Base-by-base conservation (phyloP, 352 stramenopile genomes). In the Phytophthora palmivora region DNA sequence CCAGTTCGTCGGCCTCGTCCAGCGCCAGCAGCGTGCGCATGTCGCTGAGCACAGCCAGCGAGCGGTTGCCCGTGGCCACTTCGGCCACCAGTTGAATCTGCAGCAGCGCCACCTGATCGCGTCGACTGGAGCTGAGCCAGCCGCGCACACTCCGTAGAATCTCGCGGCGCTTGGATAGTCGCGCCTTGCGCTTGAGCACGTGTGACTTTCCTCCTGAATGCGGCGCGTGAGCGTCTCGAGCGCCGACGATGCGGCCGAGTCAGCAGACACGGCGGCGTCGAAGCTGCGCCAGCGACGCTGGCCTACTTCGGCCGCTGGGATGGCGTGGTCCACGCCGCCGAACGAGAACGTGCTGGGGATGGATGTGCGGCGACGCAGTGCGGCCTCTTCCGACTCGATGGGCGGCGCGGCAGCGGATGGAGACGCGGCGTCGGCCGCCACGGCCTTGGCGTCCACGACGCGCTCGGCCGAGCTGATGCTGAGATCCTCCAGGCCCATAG, bases 1-100 rank as follows among this genome's bases (percentile, higher is more conserved):
- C 38, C 8, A 67, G 38, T 0, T 76, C 58, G 12, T 74, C 52
- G 11, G 78, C 61, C 44, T 73, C 63, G 44, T 76, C 63, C 6
- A 76, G 60, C 58, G 78, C 60, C 50, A 87, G 67, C 15, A 92
- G 55, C 48, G 83, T 90, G 1, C 73, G 79, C 39, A 77, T 77
- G 50, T 77, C 68, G 38, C 63, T 60, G 9, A 77, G 74, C 68
- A 88, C 67, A 26, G 80, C 74, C n/a, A 92, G 62, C 45, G 81
- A 90, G 0, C 83, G 83, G 56, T 85, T 84, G 55, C 71, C 58
- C 32, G 75, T 79, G 30, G 83, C 81, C 18, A 88, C 76, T 24
- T 87, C 76, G n/a, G 83, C 83, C 26, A 88, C 75, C 2, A 92
- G 66, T 51, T 90, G 79, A 77, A 92, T 88, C 58, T 85, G 83